Evolutionary conservation across 352 stramenopile genomes (phyloP).

Genomic region (Globisporangium nunn): DNA sequence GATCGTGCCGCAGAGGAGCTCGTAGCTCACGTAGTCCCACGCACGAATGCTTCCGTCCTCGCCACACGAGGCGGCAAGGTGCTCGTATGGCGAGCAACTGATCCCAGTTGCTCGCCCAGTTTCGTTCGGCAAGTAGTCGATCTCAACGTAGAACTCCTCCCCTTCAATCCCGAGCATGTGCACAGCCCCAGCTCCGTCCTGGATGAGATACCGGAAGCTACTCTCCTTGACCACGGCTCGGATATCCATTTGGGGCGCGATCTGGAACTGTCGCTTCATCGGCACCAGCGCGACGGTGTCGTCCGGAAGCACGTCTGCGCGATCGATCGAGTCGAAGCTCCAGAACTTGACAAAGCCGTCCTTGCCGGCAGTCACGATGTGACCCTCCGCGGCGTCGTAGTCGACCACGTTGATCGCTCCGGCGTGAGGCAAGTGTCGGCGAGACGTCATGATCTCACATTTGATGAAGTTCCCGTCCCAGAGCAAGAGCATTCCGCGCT

Average conservation of each 20-base stretch:
- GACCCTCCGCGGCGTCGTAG: slow-evolving; percentile 32
- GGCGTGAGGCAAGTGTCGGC: slow-evolving; percentile 57
- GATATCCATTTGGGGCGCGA: slow-evolving; percentile 60
- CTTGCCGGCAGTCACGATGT: slow-evolving; percentile 61
- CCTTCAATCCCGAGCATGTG: slow-evolving; percentile 36
- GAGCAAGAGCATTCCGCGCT: slow-evolving; percentile 83
- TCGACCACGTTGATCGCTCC: slow-evolving; percentile 72
- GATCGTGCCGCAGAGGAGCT: slow-evolving; percentile 8
- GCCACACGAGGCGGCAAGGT: slow-evolving; percentile 77
- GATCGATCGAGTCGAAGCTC: slow-evolving; percentile 81
- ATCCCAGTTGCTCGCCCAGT: slow-evolving; percentile 68
- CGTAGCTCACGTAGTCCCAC: slow-evolving; percentile 77
- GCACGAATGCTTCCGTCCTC: slow-evolving; percentile 80
- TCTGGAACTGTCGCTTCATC: slow-evolving; percentile 49
- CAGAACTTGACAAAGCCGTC: slow-evolving; percentile 90
- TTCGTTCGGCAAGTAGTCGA: slow-evolving; percentile 57
- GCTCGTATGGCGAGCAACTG: slow-evolving; percentile 77
- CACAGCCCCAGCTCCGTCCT: slow-evolving; percentile 46
- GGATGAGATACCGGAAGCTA: slow-evolving; percentile 42
- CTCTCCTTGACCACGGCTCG: slow-evolving; percentile 48
- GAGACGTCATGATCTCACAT: slow-evolving; percentile 77
- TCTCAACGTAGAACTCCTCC: slow-evolving; percentile 31
- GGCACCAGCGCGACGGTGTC: slow-evolving; percentile 68
- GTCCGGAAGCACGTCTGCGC: slow-evolving; percentile 78
- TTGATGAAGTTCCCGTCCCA: slow-evolving; percentile 97